These are phyloP conservation scores for Lagenidium giganteum DNA, from an alignment of 352 stramenopile species.

Conservation along the genomic window DNA sequence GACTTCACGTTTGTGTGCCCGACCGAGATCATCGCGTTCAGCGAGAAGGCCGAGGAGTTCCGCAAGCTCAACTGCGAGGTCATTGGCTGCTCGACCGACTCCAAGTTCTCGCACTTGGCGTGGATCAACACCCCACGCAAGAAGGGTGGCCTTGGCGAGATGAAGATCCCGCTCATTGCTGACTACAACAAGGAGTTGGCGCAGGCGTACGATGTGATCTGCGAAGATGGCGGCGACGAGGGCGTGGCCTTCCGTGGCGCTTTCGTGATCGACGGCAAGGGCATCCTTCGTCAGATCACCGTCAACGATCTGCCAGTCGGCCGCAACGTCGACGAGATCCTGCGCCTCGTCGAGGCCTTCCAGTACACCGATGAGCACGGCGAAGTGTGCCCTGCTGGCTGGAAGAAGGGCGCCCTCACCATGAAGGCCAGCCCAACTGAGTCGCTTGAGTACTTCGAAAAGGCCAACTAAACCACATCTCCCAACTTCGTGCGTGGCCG, in stretches of 20 bases:
- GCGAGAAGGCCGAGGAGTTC: constrained; percentile 44
- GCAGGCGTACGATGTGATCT: constrained; percentile 46
- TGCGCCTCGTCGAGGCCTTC: constrained; percentile 70
- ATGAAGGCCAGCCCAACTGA: constrained; percentile 57
- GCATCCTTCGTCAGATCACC: constrained; percentile 33
- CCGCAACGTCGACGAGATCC: constrained; percentile 61
- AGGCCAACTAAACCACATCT: constrained; percentile 10
- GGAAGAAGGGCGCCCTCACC: constrained; percentile 61
- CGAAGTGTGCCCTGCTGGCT: constrained; percentile 63
- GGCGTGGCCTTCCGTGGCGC: constrained; percentile 52
- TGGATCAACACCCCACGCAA: constrained; percentile 61
- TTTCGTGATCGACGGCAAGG: constrained; percentile 73
- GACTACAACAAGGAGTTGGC: constrained; percentile 63
- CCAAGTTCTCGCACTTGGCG: constrained; percentile 56
- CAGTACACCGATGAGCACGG: constrained; percentile 74
- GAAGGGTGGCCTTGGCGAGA: constrained; percentile 57
- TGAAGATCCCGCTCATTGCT: constrained; percentile 62
- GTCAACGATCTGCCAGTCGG: constrained; percentile 64
- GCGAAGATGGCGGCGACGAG: constrained; percentile 14
- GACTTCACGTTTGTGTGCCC: constrained; percentile 76
- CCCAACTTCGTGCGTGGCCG: no score
- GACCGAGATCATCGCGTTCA: constrained; percentile 74
- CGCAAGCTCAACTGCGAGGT: constrained; percentile 36
- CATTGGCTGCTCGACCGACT: constrained; percentile 51
- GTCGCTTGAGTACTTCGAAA: constrained; percentile 30